Base-by-base conservation (phyloP, 345 rosid genomes). In the Nephelium lappaceum region DNA sequence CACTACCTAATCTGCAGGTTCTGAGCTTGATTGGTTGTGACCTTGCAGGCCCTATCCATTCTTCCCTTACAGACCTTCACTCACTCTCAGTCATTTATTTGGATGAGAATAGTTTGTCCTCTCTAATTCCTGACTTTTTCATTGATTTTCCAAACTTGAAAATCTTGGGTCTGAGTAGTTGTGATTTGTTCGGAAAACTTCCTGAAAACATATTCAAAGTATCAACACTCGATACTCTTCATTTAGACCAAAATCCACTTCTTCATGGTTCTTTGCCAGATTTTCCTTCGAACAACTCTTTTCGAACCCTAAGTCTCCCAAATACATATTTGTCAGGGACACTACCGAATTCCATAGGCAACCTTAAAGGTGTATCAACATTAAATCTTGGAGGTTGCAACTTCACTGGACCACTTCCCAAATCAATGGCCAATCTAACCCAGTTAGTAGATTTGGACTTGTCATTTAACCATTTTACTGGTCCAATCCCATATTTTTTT, bases 331-430 rank as follows among this genome's bases (percentile, higher is more conserved):
- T 87, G 57, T 77, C 83, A 0, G 89, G 89, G 43, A 19, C 18
- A 2, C 9, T 87, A 57, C 88, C 90, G 9, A 75, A 69, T 24
- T 85, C 92, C 43, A 71, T 85, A 5, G 81, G 84, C 3, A 65
- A 65, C 9, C 78, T 85, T 0, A 14, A 8, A 11, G 62, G 61
- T 24, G 23, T 86, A 45, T 78, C 85, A 0, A 77, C 38, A 6
- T 11, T 86, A 39, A 75, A 74, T 6, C 63, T 85, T 31, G 8
- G 11, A 45, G 51, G 12, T 11, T 45, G 51, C 51, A 2, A 45
- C 12, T 45, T 11, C 51, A 45, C 51, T 45, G 51, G 51, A 45
- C 11, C 51, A 45, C 8, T 45, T 45, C 8, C 51, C 51, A 45
- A 0, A 45, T 45, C 51, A 45, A 11, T 45, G 12, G 51, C 51